A percentile compares a stretch with the other conserved stretches of the same genome.
Evolutionary conservation across 306 rosid genomes (phyloP).

Genomic region (Cotoneaster glaucophyllus): DNA sequence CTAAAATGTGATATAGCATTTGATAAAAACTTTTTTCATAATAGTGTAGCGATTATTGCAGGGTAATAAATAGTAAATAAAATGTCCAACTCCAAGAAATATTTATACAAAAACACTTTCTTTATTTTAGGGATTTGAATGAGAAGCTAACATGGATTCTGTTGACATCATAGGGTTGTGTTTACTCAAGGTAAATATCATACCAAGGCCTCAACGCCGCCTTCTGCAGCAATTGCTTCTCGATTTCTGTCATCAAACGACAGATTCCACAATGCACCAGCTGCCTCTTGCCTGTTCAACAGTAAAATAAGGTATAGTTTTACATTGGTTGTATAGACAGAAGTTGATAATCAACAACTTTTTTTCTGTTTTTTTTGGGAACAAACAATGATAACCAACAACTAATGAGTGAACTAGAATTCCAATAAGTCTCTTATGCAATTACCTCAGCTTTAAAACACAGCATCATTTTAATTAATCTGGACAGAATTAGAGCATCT

Average conservation of each 20-base stretch:
- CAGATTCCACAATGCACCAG: slow-evolving; percentile 98
- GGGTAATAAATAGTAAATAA: neutral
- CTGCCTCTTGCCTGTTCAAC: slow-evolving; percentile 94
- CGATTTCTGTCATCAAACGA: slow-evolving; percentile 98
- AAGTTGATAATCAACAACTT: neutral
- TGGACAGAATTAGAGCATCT: neutral
- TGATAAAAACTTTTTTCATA: neutral
- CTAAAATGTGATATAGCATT: neutral
- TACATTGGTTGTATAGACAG: neutral
- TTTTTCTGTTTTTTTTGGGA: too few species aligned
- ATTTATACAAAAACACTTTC: neutral
- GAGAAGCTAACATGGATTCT: neutral
- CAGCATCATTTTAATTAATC: neutral
- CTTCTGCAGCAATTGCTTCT: slow-evolving; percentile 95
- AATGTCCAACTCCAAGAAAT: neutral
- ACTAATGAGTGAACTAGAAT: neutral
- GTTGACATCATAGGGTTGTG: neutral
- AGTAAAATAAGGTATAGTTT: neutral
- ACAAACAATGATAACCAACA: neutral
- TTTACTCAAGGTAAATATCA: slow-evolving; percentile 13
- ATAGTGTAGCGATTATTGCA: neutral
- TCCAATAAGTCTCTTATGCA: neutral
- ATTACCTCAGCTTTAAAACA: neutral
- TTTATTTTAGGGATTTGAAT: slow-evolving; percentile 1
- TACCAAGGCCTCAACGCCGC: slow-evolving; percentile 99